phyloP scores from a whole-genome alignment of 2,329 filamentous ascomycete genomes.

The Mycosphaerella sp. region DNA sequence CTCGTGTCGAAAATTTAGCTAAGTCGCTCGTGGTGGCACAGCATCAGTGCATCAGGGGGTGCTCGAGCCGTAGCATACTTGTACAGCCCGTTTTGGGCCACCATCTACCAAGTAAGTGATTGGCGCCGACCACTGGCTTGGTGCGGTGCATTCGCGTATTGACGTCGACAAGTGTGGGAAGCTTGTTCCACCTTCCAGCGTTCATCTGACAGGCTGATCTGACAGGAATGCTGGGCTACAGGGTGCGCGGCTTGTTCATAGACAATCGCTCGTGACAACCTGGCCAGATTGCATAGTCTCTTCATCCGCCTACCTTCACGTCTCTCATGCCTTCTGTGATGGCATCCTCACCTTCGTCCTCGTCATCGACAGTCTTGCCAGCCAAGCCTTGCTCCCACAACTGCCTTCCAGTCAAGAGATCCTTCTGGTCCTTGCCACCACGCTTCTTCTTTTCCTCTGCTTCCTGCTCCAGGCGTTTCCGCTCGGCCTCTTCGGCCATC shows the following conservation, averaged over 20 bases:
- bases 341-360: slow-evolving; percentile 60
- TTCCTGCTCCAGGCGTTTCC: slow-evolving; percentile 58
- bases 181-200: too few species aligned
- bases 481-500: slow-evolving; percentile 64
- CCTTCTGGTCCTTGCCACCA: slow-evolving; percentile 61
- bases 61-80: too few species aligned
- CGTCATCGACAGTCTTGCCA: slow-evolving; percentile 61
- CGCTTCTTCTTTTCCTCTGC: slow-evolving; percentile 57
- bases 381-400: slow-evolving; percentile 46
- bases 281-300: neutral
- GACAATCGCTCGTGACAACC: too few species aligned
- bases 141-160: too few species aligned
- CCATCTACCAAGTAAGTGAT: too few species aligned
- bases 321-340: slow-evolving; percentile 60
- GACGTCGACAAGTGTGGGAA: too few species aligned
- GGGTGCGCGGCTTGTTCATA: too few species aligned
- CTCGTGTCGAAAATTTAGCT: neutral
- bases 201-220: too few species aligned
- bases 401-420: slow-evolving; percentile 63
- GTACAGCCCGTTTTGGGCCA: too few species aligned
- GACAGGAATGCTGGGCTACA: too few species aligned
- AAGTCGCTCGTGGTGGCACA: neutral
- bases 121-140: too few species aligned
- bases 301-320: slow-evolving; percentile 54
- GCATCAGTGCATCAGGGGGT: too few species aligned